Base-by-base conservation (phyloP, 768 basidiomycete species). In the Albatrellus ellisii region DNA sequence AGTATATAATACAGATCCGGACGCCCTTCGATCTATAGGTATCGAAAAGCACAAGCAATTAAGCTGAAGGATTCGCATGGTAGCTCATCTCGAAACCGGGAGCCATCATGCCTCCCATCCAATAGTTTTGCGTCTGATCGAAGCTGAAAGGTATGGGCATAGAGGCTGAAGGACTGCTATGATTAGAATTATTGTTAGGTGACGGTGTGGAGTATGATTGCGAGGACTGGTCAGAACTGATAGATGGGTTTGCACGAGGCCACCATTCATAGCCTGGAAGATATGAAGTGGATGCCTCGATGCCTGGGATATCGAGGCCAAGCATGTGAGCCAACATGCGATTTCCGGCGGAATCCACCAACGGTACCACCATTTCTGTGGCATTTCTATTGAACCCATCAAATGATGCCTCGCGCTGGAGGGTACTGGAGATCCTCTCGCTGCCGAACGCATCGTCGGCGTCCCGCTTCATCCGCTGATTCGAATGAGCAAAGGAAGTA, bases 121-220 rank as follows among this genome's bases (percentile, higher is more conserved):
- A 51, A 22, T 42, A 49, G 32, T 45, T 42, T 17, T 32, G 39
- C 20, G 49, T 26, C 32, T 49, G 47, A 8, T 51, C 50, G 14
- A 51, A 49, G 33, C 47, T 36, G 42, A 51, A 51, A 14, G 50
- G 50, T 24, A 51, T 51, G 4, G 47, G 41, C 47, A 51, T 46
- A 14, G 47, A 14, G 11, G 44, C 24, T 11, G 49, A 26, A 18
- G 49, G 49, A 22, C 47, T 48, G 24, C 47, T 48, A 44, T 45
- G 43, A 14, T 22, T 45, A 26, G 49, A 51, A 20, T 36, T 28
- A n/a, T n/a, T n/a, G n/a, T n/a, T n/a, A 14, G 50, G 50, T 10
- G 50, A 51, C 7, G 50, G 42, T 15, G 41, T 34, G 22, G 50
- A 43, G 26, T 43, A 21, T 3, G 50, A 12, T 26, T 45, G 41